Percentiles rank a stretch among this genome's conserved stretches.
These are phyloP conservation scores for Boletus sensibilis DNA, from an alignment of 768 basidiomycete species.

Conservation along the genomic window DNA sequence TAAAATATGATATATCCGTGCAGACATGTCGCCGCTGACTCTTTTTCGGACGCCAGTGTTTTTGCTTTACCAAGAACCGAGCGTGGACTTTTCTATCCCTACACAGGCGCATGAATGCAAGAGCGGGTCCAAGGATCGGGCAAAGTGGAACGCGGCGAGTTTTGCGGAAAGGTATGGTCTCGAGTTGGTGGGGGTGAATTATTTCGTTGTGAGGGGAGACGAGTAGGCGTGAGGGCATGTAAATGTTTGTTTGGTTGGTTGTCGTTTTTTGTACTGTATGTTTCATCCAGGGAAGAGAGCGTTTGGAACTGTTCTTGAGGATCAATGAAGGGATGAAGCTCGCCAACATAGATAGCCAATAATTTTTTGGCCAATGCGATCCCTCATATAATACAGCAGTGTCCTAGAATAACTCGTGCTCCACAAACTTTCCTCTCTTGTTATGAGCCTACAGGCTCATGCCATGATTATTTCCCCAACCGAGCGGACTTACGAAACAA, in stretches of 20 bases:
- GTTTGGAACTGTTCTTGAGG: not conserved
- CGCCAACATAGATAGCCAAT: not conserved
- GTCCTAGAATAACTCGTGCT: too few species aligned
- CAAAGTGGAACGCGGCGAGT: constrained; percentile 52
- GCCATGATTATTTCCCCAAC: too few species aligned
- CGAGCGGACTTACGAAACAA: too few species aligned
- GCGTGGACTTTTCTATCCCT: constrained; percentile 40
- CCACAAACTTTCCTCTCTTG: too few species aligned
- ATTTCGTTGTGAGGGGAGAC: constrained; percentile 42
- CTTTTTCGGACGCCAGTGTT: too few species aligned
- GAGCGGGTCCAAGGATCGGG: constrained; percentile 43
- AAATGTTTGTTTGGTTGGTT: not conserved
- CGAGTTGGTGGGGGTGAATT: constrained; percentile 59
- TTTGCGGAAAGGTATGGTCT: constrained; percentile 54
- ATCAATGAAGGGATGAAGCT: not conserved
- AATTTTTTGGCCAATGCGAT: too few species aligned
- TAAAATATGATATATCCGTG: constrained; percentile 26
- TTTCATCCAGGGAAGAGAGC: too few species aligned
- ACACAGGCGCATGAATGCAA: constrained; percentile 46
- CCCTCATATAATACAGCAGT: too few species aligned
- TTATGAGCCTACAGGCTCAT: too few species aligned
- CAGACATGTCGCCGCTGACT: not conserved
- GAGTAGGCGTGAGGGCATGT: constrained; percentile 1
- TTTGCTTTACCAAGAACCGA: constrained; percentile 61
- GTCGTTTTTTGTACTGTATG: not conserved